Evolutionary conservation across 345 rosid genomes (phyloP), one percentile per base, ranked within the genome.

Genomic region (Linum trigynum): DNA sequence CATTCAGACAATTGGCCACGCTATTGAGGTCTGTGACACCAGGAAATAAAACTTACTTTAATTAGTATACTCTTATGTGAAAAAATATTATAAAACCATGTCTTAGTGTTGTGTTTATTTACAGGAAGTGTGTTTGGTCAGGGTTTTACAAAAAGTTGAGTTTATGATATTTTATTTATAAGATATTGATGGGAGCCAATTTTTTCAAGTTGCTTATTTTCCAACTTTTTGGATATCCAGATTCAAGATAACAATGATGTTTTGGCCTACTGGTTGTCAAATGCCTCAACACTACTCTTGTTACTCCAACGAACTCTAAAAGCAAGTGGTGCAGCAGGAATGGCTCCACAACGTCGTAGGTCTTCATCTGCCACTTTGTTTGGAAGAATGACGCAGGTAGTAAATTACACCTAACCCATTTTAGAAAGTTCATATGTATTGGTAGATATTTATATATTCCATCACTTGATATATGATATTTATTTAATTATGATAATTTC

Each of bases 181-280:
- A 23, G 32, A 23, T 23, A 23, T 23, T 23, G 32, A 23, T 23
- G 32, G 32, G 32, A 23, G 32, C 32, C 32, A 23, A 23, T 23
- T 23, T 23, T 23, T 23, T 23, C 32, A 23, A 23, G 32, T 23
- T 23, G 32, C 32, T 23, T 23, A 17, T 62, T 59, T 63, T 63
- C 48, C 55, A 38, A 17, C 56, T 14, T 63, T 16, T 37, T 67
- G 61, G 37, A 15, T 63, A 64, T 69, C 74, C 71, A 73, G 83
- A 67, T 76, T 67, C 79, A 81, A 70, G 86, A 81, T 65, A 73
- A 77, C 77, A 76, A 78, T 45, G 56, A 61, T 71, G 84, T 79
- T 48, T 83, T 83, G 64, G 69, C 83, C 62, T 83, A 83, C 67
- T 85, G 91, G 91, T 84, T 85, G 41, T 81, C 91, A 71, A 79